phyloP scores from a whole-genome alignment of 768 basidiomycete species.

The Arthromyces matolae region DNA sequence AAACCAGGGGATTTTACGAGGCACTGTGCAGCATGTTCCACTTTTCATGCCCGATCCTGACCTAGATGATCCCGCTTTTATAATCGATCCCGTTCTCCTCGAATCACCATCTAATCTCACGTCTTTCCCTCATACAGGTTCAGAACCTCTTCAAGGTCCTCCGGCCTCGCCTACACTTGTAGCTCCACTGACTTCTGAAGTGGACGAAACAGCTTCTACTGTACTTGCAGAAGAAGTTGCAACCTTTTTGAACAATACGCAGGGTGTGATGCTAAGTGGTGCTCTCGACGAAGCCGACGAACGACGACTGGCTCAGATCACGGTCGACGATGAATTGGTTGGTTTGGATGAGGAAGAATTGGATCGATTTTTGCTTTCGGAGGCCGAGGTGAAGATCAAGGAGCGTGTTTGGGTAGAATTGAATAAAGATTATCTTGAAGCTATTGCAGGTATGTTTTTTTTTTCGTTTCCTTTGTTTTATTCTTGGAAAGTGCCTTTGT shows the following conservation, averaged over 20 bases:
- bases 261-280: conserved; percentile 53
- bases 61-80: conserved; percentile 35
- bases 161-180: conserved; percentile 13
- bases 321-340: conserved; percentile 56
- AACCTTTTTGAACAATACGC: conserved; percentile 56
- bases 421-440: conserved; percentile 87
- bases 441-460: conserved; percentile 66
- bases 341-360: conserved; percentile 92
- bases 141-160: not conserved
- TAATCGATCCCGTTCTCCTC: conserved; percentile 58
- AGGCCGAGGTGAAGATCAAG: conserved; percentile 81
- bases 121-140: not conserved
- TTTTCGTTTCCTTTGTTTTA: too few relatives aligned
- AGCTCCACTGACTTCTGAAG: conserved; percentile 30
- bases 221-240: conserved; percentile 69
- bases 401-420: conserved; percentile 93
- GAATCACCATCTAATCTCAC: conserved; percentile 2
- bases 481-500: not conserved
- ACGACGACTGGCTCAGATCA: conserved; percentile 51
- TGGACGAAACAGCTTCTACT: conserved; percentile 61
- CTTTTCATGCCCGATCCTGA: conserved; percentile 45
- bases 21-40: conserved; percentile 40
- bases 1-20: conserved; percentile 64
- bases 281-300: conserved; percentile 69
- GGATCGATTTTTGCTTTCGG: conserved; percentile 71